A percentile compares a stretch with the other conserved stretches of the same genome.
phyloP scores from a whole-genome alignment of 306 rosid species.

The Lagenaria siceraria region DNA sequence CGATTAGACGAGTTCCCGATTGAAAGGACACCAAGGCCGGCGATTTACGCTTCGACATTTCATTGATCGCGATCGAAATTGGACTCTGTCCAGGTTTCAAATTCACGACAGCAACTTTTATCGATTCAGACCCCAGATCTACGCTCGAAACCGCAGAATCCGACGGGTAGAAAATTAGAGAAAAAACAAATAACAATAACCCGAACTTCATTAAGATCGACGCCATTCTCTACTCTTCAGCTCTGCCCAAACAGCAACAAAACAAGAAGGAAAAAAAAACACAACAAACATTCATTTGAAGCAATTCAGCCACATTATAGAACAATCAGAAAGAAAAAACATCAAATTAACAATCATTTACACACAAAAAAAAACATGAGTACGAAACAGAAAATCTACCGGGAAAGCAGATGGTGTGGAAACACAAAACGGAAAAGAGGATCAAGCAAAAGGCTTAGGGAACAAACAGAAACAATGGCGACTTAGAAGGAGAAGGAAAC shows the following conservation, averaged over 20 bases:
- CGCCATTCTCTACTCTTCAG: slow-evolving; percentile 39
- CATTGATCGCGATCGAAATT: slow-evolving; percentile 80
- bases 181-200: slow-evolving; percentile 22
- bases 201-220: slow-evolving; percentile 35
- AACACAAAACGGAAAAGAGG: neutral
- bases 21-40: slow-evolving; percentile 76
- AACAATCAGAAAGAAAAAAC: neutral
- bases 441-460: neutral
- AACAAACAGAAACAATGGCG: neutral
- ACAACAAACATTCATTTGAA: neutral
- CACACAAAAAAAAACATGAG: neutral
- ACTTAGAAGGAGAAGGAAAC: slow-evolving; percentile 5
- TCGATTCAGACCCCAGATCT: slow-evolving; percentile 94
- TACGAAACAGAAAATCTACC: neutral
- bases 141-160: slow-evolving; percentile 80
- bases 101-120: slow-evolving; percentile 90
- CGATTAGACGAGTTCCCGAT: slow-evolving; percentile 65
- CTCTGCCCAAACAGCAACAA: slow-evolving; percentile 23
- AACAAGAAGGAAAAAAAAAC: neutral
- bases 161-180: slow-evolving; percentile 40
- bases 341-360: neutral
- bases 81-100: slow-evolving; percentile 89
- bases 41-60: slow-evolving; percentile 92
- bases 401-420: neutral
- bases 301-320: neutral